Percentiles rank a stretch among this genome's conserved stretches.
phyloP scores from a whole-genome alignment of 140 eudicot species.

The Ambrosia hybrid region DNA sequence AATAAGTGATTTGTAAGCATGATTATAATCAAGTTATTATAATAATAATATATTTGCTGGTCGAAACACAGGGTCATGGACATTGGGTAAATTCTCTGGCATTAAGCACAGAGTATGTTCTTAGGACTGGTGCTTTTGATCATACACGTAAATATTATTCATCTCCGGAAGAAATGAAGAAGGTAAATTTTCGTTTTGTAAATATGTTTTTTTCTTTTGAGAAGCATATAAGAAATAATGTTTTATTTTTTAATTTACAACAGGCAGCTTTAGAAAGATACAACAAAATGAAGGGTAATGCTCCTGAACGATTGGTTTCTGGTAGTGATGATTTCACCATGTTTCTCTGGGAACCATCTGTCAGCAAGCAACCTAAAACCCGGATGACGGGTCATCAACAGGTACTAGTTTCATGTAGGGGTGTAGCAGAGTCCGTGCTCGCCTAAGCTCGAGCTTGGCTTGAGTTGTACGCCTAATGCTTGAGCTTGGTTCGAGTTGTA shows the following conservation, averaged over 20 bases:
- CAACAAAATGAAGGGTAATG: slow-evolving; percentile 80
- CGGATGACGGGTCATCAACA: slow-evolving; percentile 99
- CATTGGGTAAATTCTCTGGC: slow-evolving; percentile 94
- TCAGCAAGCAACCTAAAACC: slow-evolving; percentile 86
- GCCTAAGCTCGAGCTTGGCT: too few species aligned
- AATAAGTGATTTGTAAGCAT: neutral
- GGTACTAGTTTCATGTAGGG: slow-evolving; percentile 39
- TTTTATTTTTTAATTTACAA: slow-evolving; percentile 23
- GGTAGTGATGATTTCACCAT: slow-evolving; percentile 98
- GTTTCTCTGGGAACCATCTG: slow-evolving; percentile 96
- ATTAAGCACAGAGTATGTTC: slow-evolving; percentile 88
- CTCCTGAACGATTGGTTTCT: slow-evolving; percentile 95
- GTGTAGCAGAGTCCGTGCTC: neutral
- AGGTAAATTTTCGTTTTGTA: slow-evolving; percentile 38
- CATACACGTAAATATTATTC: slow-evolving; percentile 72
- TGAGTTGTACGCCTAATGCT: too few species aligned
- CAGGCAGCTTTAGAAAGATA: slow-evolving; percentile 93
- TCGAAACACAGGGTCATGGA: slow-evolving; percentile 69
- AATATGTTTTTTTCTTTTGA: neutral
- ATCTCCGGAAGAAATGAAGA: slow-evolving; percentile 89
- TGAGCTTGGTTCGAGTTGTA: too few species aligned
- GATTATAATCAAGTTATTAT: neutral
- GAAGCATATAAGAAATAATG: neutral
- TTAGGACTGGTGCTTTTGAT: slow-evolving; percentile 87
- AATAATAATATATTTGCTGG: neutral